Base-by-base conservation (phyloP, 169 alveolate genomes). In the Cryptosporidium baileyi region DNA sequence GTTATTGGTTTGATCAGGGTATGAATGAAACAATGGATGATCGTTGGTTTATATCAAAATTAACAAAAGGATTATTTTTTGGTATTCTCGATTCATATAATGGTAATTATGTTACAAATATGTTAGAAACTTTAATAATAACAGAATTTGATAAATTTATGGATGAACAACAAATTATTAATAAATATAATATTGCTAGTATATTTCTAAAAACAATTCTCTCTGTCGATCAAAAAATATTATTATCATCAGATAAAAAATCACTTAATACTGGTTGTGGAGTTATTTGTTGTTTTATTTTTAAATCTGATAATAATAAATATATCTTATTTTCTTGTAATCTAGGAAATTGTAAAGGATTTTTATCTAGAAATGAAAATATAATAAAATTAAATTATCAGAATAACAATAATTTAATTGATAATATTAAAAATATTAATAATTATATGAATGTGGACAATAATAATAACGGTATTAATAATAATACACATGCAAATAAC, bases 1-100 rank as follows among this genome's bases (percentile, higher is more conserved):
- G 82, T 24, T 57, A 40, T 26, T 74, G 82, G 82, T 51, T 2
- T 52, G 82, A 74, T n/a, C 67, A 52, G 8, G 82, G 82, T 19
- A 32, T 74, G 38, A 52, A 38, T n/a, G 32, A 51, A n/a, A 34
- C 24, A 34, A 51, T 74, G 63, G 54, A 54, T 24, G 82, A 74
- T 74, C 59, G 82, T 34, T 74, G 82, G 82, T 74, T 74, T 49
- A 57, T 52, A 13, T 51, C 74, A 7, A 74, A 74, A 36, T 34
- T 74, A 13, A 47, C 65, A 34, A 54, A 41, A n/a, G 82, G 82
- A 52, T 52, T 41, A 22, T 54, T 74, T 74, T 74, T 74, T 34
- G 82, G 82, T 13, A 54, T 74, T 4, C 52, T 74, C 9, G 82
- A 74, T 74, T 13, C 60, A 45, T 54, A 74, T 36, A 30, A 54